These are phyloP conservation scores for Closterium sp. DNA, from an alignment of 139 green algal species.

Conservation along the genomic window DNA sequence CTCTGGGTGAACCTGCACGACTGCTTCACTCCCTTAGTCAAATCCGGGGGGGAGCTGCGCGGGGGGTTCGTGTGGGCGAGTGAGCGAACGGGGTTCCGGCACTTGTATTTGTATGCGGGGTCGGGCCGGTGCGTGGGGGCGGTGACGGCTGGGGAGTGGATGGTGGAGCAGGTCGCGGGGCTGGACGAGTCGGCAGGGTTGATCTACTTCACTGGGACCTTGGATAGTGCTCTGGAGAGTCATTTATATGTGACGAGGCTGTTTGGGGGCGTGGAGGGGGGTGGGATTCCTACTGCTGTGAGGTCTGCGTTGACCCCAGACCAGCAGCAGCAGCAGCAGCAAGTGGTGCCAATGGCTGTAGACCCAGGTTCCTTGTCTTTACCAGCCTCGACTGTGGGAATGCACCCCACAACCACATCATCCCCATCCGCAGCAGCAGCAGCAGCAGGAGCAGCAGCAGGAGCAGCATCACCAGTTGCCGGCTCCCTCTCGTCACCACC, in stretches of 20 bases:
- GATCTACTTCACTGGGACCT: conserved; percentile 56
- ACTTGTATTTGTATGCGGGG: conserved; percentile 54
- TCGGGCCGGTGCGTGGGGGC: conserved; percentile 15
- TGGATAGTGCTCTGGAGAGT: conserved; percentile 46
- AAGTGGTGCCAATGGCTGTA: not conserved
- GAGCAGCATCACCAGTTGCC: not conserved
- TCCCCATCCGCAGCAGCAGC: not conserved
- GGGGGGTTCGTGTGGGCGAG: conserved; percentile 56
- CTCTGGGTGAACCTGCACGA: conserved; percentile 56
- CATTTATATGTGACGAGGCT: conserved; percentile 53
- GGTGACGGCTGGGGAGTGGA: conserved; percentile 54
- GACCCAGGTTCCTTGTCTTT: too few relatives aligned
- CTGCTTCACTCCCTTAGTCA: conserved; percentile 52
- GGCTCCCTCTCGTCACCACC: not conserved
- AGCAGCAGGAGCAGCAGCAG: not conserved
- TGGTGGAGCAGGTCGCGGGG: conserved; percentile 52
- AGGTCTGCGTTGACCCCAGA: not conserved
- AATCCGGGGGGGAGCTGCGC: conserved; percentile 2
- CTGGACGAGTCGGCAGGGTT: conserved; percentile 48
- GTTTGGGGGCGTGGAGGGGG: not conserved
- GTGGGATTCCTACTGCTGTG: not conserved
- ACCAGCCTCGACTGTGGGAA: too few relatives aligned
- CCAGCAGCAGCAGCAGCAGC: not conserved
- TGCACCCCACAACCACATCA: not conserved
- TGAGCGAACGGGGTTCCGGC: conserved; percentile 54